A percentile compares a stretch with the other conserved stretches of the same genome.
Evolutionary conservation across 2,329 filamentous ascomycete genomes (phyloP).

Genomic region (Botryotinia convoluta): DNA sequence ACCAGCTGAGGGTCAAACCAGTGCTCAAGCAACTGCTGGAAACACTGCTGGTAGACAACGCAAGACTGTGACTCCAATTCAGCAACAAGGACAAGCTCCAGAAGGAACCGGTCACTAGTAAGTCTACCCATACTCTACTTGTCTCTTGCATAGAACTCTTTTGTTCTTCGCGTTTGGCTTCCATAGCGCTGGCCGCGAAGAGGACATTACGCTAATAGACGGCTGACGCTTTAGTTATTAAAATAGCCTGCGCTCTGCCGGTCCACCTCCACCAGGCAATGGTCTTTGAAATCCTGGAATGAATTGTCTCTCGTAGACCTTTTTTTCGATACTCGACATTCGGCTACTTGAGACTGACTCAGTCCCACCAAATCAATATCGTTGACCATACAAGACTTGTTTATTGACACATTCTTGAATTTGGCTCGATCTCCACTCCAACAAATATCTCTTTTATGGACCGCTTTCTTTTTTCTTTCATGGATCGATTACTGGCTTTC

Average conservation of each 20-base stretch:
- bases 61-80: slow-evolving; percentile 54
- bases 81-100: slow-evolving; percentile 7
- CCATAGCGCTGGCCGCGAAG: slow-evolving; percentile 69
- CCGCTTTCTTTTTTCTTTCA: slow-evolving; percentile 34
- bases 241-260: slow-evolving; percentile 58
- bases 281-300: slow-evolving; percentile 12
- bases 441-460: slow-evolving; percentile 34
- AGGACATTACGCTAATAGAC: slow-evolving; percentile 70
- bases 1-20: slow-evolving; percentile 58
- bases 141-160: slow-evolving; percentile 38
- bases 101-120: slow-evolving; percentile 14
- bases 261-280: slow-evolving; percentile 68
- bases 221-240: slow-evolving; percentile 81
- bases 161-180: slow-evolving; percentile 79
- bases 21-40: slow-evolving; percentile 74
- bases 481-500: slow-evolving; percentile 36
- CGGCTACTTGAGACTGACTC: not conserved
- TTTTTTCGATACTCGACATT: slow-evolving; percentile 8
- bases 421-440: slow-evolving; percentile 11
- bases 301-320: not conserved
- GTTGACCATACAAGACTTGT: slow-evolving; percentile 30
- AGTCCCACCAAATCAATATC: slow-evolving; percentile 19
- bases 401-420: slow-evolving; percentile 25
- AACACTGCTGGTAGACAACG: slow-evolving; percentile 70
- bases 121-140: not conserved